Evolutionary conservation across 208 protist genomes (phyloP), one percentile per base, ranked within the genome.

Genomic region (Crithidia expoeki): DNA sequence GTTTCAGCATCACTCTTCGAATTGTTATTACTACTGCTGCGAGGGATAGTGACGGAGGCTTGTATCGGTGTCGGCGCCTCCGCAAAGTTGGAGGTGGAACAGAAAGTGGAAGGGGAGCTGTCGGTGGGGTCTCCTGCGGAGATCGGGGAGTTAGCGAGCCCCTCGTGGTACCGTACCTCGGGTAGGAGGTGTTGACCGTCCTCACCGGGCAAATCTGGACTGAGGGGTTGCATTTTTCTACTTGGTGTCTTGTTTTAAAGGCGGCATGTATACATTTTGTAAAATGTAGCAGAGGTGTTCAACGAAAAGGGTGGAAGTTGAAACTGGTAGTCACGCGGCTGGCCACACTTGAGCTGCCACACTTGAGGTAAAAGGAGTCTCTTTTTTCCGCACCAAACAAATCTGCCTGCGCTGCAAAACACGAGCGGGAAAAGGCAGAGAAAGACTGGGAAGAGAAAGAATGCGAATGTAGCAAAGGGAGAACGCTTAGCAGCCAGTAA

Each of bases 31-130:
- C n/a, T n/a, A n/a, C n/a, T n/a, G n/a, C n/a, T n/a, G n/a, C n/a
- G n/a, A n/a, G n/a, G n/a, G n/a, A n/a, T n/a, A n/a, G n/a, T n/a
- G n/a, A n/a, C n/a, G n/a, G n/a, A n/a, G n/a, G n/a, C n/a, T n/a
- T n/a, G n/a, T n/a, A n/a, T n/a, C n/a, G n/a, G n/a, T 17, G 55
- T 32, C 21, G 55, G 28, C 21, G 19, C 3, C 33, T 7, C 21
- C 4, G 40, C 10, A 14, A 17, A 21, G 57, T 63, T 63, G 21
- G 27, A 49, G 1, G n/a, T 21, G 40, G 57, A 63, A 0, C 40
- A 63, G 4, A 42, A 4, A 4, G 51, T 12, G 12, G 57, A 38
- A 21, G 40, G 36, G 57, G 33, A 63, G 57, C 57, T 63, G 57
- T 42, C 40, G 7, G 33, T 28, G n/a, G 36, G 2, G 1, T 23